A percentile compares a stretch with the other conserved stretches of the same genome.
Evolutionary conservation across 768 basidiomycete species (phyloP).

Genomic region (Ephemerocybe angulata): DNA sequence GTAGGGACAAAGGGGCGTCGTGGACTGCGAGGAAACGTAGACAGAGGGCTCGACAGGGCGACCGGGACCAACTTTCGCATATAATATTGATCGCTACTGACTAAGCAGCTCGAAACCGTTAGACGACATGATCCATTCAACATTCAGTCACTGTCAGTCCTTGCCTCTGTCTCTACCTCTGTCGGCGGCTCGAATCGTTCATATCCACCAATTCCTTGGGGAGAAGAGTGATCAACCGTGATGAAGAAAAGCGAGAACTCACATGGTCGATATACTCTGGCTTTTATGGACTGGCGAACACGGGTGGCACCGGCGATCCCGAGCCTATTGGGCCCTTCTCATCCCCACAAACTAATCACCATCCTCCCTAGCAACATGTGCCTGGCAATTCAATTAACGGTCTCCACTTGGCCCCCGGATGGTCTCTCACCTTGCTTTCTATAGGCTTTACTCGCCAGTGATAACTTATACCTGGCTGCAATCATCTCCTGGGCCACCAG

Average conservation of each 20-base stretch:
- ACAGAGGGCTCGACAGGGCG: neutral
- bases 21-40: slow-evolving; percentile 17
- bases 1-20: slow-evolving; percentile 11
- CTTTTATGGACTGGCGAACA: neutral
- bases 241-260: neutral
- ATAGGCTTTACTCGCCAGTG: too few species aligned
- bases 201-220: neutral
- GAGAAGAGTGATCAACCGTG: too few species aligned
- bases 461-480: neutral
- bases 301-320: neutral
- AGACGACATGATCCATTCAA: neutral
- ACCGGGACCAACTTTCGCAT: slow-evolving; percentile 7
- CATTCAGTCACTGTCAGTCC: neutral
- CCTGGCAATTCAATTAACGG: too few species aligned
- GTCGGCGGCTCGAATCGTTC: too few species aligned
- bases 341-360: neutral
- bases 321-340: neutral
- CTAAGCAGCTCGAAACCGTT: slow-evolving; percentile 4
- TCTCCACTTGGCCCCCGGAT: too few species aligned
- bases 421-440: too few species aligned
- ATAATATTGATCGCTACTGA: slow-evolving; percentile 1
- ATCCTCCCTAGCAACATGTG: neutral
- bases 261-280: neutral
- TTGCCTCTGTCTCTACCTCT: neutral
- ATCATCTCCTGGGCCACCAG: too few species aligned